Conservation (phyloP, 2,329 filamentous ascomycete genomes). For the Neofusicoccum umdonicola region DNA sequence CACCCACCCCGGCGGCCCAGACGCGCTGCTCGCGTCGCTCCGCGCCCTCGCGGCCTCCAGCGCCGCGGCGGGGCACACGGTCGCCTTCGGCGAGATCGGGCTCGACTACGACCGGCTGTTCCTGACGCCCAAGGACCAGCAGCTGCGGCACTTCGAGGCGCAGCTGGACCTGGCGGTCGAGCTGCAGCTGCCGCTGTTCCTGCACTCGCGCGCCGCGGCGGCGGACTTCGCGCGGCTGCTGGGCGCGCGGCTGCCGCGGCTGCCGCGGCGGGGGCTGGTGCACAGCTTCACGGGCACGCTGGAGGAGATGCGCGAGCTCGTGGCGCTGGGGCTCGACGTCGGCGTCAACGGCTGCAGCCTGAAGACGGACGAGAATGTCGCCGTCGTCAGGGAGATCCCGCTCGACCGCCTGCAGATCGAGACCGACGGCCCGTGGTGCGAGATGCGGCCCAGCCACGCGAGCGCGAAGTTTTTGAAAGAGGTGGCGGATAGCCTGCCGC, state of each 20-base stretch:
- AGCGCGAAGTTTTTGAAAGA: conserved; percentile 72
- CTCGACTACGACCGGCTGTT: conserved; percentile 93
- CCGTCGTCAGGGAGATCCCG: conserved; percentile 75
- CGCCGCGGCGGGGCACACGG: conserved; percentile 53
- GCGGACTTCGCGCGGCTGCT: conserved; percentile 77
- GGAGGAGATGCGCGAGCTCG: conserved; percentile 41
- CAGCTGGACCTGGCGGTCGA: conserved; percentile 78
- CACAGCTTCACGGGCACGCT: conserved; percentile 42
- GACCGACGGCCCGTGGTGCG: conserved; percentile 88
- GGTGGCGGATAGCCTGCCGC: conserved; percentile 50
- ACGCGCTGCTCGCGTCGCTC: conserved; percentile 57
- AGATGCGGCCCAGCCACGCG: conserved; percentile 64
- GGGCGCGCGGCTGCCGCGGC: conserved; percentile 58
- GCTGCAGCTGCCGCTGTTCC: conserved; percentile 80
- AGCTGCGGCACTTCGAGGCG: conserved; percentile 79
- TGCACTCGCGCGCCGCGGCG: conserved; percentile 87
- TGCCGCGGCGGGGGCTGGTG: conserved; percentile 69
- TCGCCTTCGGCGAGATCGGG: conserved; percentile 90
- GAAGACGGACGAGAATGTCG: conserved; percentile 89
- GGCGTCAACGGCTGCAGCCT: conserved; percentile 66
- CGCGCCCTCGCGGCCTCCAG: conserved; percentile 61
- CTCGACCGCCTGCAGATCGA: conserved; percentile 85
- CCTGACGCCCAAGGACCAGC: conserved; percentile 73
- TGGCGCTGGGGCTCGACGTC: conserved; percentile 41
- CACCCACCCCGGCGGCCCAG: conserved; percentile 53